Conservation (phyloP, 345 rosid genomes). For the Brassica napus region DNA sequence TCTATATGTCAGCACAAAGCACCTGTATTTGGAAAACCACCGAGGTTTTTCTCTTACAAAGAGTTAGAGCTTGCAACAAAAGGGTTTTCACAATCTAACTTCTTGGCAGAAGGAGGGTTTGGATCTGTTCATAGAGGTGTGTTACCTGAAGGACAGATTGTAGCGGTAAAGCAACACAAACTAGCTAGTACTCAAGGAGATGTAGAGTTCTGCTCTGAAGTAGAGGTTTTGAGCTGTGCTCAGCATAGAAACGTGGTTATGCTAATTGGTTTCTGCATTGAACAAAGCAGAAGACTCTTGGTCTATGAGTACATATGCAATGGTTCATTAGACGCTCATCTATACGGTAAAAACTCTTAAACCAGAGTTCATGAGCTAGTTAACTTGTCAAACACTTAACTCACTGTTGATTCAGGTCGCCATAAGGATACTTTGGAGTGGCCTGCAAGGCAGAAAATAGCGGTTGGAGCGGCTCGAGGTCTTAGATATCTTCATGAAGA, state of each 20-base stretch:
- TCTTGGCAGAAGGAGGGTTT: constrained; percentile 61
- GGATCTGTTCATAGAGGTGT: constrained; percentile 59
- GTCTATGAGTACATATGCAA: constrained; percentile 68
- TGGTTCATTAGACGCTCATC: constrained; percentile 63
- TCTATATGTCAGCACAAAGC: constrained; percentile 58
- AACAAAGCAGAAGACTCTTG: constrained; percentile 54
- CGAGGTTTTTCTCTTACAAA: constrained; percentile 47
- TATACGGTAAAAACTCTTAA: constrained; percentile 46
- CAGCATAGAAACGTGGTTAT: constrained; percentile 68
- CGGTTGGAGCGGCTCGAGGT: constrained; percentile 71
- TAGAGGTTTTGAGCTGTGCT: constrained; percentile 66
- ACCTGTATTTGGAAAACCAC: constrained; percentile 53
- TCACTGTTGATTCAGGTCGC: constrained; percentile 21
- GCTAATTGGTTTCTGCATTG: constrained; percentile 66
- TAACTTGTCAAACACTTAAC: not conserved
- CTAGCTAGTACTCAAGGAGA: constrained; percentile 53
- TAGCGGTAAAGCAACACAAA: constrained; percentile 65
- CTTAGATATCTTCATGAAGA: constrained; percentile 74
- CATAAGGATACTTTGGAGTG: constrained; percentile 45
- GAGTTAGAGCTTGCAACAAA: constrained; percentile 56
- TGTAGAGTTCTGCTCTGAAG: constrained; percentile 65
- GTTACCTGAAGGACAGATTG: constrained; percentile 53
- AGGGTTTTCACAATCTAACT: constrained; percentile 48
- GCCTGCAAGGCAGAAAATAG: constrained; percentile 58
- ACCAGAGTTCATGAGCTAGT: not conserved